These are phyloP conservation scores for Boletus sp. DNA, from an alignment of 768 basidiomycete genomes.

Conservation along the genomic window DNA sequence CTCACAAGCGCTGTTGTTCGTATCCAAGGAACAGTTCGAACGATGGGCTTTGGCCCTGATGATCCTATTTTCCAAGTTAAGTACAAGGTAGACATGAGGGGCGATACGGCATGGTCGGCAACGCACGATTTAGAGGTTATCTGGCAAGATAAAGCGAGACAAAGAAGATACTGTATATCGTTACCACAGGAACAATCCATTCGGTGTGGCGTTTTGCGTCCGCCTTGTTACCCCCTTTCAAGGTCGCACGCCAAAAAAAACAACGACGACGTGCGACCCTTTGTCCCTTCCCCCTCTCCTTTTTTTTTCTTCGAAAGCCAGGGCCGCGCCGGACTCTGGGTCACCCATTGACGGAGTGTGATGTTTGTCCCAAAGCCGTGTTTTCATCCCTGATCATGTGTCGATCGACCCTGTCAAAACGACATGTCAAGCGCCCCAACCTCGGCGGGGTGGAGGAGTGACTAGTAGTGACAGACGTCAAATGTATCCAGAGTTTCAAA, in stretches of 20 bases:
- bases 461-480: background rate
- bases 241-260: background rate
- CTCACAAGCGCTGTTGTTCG: conserved; percentile 92
- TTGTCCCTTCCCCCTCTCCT: no score
- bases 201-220: background rate
- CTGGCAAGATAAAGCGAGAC: background rate
- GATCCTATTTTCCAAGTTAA: conserved; percentile 43
- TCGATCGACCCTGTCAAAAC: background rate
- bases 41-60: conserved; percentile 76
- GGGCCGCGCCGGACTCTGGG: background rate
- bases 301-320: background rate
- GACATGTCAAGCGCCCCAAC: no score
- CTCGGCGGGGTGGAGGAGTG: background rate
- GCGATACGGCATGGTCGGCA: background rate
- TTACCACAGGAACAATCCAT: background rate
- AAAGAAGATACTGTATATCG: background rate
- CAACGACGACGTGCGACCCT: background rate
- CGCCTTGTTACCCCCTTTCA: background rate
- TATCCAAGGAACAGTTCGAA: conserved; percentile 97
- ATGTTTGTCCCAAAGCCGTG: background rate
- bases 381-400: background rate
- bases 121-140: background rate
- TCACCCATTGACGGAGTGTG: background rate
- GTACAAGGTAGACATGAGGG: background rate
- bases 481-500: background rate